Conservation (phyloP, 2,329 filamentous ascomycete species). For the Zarea fungicola region DNA sequence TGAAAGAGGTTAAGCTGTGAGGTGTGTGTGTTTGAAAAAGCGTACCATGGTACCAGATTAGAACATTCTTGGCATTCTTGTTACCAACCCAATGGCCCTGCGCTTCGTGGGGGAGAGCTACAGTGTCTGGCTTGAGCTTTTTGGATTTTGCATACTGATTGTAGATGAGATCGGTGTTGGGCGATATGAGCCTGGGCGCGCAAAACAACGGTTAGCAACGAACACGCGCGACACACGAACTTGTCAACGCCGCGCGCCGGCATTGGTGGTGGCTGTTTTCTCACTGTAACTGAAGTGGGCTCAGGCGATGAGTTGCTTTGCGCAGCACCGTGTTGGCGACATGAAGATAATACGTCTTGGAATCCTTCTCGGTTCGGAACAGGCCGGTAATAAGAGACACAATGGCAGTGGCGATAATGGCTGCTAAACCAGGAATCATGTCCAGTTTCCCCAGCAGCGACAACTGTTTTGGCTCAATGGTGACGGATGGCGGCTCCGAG, state of each 20-base stretch:
- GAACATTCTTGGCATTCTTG: conserved; percentile 17
- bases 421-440: conserved; percentile 16
- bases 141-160: conserved; percentile 15
- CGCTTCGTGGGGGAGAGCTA: conserved; percentile 17
- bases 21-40: too few relatives aligned
- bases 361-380: conserved; percentile 14
- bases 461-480: conserved; percentile 11
- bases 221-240: too few relatives aligned
- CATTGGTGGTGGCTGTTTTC: neutral
- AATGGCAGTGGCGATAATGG: conserved; percentile 14
- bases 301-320: conserved; percentile 16
- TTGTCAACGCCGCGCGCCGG: too few relatives aligned
- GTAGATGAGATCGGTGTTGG: conserved; percentile 17
- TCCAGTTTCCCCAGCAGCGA: conserved; percentile 16
- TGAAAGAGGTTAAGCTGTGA: neutral
- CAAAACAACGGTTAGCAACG: neutral
- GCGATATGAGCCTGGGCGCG: conserved; percentile 15
- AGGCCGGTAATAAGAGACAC: conserved; percentile 14
- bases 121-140: conserved; percentile 15
- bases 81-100: conserved; percentile 20
- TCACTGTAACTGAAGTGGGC: conserved; percentile 19
- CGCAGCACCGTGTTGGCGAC: conserved; percentile 20
- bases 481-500: neutral
- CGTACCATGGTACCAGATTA: conserved; percentile 22
- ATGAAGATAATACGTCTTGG: conserved; percentile 18